phyloP scores from a whole-genome alignment of 352 stramenopile genomes.

The Globisporangium cederbergense region DNA sequence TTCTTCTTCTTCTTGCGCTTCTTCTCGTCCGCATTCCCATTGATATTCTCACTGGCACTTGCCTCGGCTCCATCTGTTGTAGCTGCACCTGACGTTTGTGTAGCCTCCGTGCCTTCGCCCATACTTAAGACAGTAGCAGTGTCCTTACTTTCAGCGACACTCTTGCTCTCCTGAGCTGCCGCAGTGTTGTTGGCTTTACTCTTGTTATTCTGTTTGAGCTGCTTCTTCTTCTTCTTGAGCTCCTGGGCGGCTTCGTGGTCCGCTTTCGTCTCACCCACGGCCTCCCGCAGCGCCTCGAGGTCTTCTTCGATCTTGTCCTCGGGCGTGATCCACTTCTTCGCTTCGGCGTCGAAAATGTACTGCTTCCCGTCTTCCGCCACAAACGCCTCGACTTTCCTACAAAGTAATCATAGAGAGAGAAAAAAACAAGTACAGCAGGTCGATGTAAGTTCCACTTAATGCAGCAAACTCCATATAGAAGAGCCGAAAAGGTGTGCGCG shows the following conservation, averaged over 20 bases:
- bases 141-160: background rate
- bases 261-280: constrained; percentile 23
- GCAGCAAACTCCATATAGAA: background rate
- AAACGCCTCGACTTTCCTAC: constrained; percentile 40
- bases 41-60: background rate
- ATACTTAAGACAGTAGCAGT: background rate
- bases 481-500: too few species aligned
- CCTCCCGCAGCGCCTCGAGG: constrained; percentile 54
- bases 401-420: background rate
- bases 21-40: constrained; percentile 17
- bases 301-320: constrained; percentile 76
- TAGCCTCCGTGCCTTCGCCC: background rate
- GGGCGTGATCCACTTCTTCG: constrained; percentile 64
- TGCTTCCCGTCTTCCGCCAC: constrained; percentile 64
- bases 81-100: constrained; percentile 2
- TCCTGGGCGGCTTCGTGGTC: constrained; percentile 11
- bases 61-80: background rate
- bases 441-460: too few species aligned
- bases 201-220: constrained; percentile 24
- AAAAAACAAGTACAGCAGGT: background rate
- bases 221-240: constrained; percentile 33
- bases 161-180: background rate
- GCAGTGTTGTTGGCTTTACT: constrained; percentile 24
- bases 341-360: constrained; percentile 68
- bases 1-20: constrained; percentile 82